Base-by-base conservation (phyloP, 106 monocot species). In the Narthecium ossifragum region DNA sequence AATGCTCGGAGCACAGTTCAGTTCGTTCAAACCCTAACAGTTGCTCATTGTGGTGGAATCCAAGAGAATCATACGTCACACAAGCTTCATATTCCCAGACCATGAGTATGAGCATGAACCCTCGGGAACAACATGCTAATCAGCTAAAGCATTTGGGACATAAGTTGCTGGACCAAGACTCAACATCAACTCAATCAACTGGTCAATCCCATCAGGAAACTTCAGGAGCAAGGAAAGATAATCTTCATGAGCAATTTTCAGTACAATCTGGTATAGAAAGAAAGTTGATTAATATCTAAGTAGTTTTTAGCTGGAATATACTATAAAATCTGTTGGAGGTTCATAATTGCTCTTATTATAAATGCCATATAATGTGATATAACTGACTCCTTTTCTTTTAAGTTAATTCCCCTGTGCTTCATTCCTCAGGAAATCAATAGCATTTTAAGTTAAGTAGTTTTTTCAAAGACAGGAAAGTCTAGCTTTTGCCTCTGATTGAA, bases 101-200 rank as follows among this genome's bases (percentile, higher is more conserved):
- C 26, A 46, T 27, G 12, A 46, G 63, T 33, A 46, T 63, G 56
- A 68, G 59, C 49, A 43, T 63, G 62, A 71, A 32, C 38, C 43
- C 49, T 37, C 27, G 36, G 20, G 40, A 36, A 62, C 61, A 75
- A 46, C 33, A 73, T 64, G 62, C 27, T 40, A 64, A 68, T 61
- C 78, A 61, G 23, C 49, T 65, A 67, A 78, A 73, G 51, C 65
- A 75, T 45, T 11, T 64, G 60, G 67, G 55, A 13, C 34, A 20
- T 71, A 48, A 66, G 25, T 51, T 77, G 48, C 72, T 50, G 46
- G 77, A 84, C 10, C 75, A 68, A 27, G 92, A 75, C 48, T 78
- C 87, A 48, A 74, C 78, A 31, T 76, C 78, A 48, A 78, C 65
- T 64, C 77, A 72, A 32, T 92, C 83, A 62, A 74, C 77, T 40